These are phyloP conservation scores for Candida mesenterica DNA, from an alignment of 1,139 yeast species.

Conservation along the genomic window DNA sequence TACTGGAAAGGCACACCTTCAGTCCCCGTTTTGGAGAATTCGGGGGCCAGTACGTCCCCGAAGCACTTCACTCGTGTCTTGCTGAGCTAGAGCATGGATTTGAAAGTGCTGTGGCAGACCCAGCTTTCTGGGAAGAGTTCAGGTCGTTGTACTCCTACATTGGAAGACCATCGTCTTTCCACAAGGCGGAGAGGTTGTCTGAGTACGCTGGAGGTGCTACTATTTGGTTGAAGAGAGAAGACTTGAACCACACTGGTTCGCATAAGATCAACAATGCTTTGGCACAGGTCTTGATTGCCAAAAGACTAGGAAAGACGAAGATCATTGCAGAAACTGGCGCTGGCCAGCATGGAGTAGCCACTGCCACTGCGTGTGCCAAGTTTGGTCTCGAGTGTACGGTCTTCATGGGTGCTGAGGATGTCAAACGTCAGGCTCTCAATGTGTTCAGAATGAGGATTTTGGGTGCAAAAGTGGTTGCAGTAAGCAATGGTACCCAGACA, in stretches of 20 bases:
- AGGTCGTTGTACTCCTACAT: conserved; percentile 76
- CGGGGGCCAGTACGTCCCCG: conserved; percentile 99
- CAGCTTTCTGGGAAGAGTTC: conserved; percentile 91
- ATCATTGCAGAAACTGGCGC: conserved; percentile 99
- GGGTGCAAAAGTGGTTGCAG: conserved; percentile 94
- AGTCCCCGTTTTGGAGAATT: conserved; percentile 86
- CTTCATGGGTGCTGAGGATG: conserved; percentile 99
- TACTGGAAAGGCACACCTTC: conserved; percentile 56
- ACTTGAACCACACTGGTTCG: conserved; percentile 95
- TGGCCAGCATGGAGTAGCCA: conserved; percentile 99
- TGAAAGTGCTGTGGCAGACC: conserved; percentile 84
- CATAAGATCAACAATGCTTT: conserved; percentile 96
- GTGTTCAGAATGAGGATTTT: conserved; percentile 95
- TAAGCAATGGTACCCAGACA: conserved; percentile 91
- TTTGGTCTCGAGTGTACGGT: conserved; percentile 95
- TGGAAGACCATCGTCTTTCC: conserved; percentile 94
- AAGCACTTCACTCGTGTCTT: conserved; percentile 87
- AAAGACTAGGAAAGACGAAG: conserved; percentile 83
- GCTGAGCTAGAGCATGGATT: conserved; percentile 86
- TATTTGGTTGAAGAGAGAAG: conserved; percentile 98
- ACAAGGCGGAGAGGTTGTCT: conserved; percentile 84
- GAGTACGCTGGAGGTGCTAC: conserved; percentile 95
- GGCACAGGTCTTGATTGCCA: conserved; percentile 91
- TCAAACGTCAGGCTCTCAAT: conserved; percentile 95
- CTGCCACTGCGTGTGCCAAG: conserved; percentile 98